Evolutionary conservation across 495 filamentous ascomycete species (phyloP).

Genomic region (Podospora pseudoanserina): DNA sequence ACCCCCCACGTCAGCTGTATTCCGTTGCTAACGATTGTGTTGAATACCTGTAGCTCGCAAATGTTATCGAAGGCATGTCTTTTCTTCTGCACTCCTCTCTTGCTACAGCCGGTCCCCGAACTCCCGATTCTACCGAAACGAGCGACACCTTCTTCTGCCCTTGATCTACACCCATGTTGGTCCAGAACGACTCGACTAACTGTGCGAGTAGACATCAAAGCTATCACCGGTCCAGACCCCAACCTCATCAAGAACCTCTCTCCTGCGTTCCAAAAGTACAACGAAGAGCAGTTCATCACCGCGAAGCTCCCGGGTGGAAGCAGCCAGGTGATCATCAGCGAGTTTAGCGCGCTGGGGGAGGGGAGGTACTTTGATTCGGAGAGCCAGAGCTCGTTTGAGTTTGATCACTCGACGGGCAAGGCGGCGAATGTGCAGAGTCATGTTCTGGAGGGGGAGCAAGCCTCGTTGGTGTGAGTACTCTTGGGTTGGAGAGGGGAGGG

Average conservation of each 20-base stretch:
- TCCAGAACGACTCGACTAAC: background rate
- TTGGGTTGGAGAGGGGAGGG: background rate
- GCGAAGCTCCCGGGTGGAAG: slow-evolving; percentile 84
- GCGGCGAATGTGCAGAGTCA: slow-evolving; percentile 78
- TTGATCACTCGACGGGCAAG: slow-evolving; percentile 84
- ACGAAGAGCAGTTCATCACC: slow-evolving; percentile 85
- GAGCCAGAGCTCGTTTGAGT: slow-evolving; percentile 76
- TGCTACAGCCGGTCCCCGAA: background rate
- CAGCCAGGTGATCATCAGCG: slow-evolving; percentile 80
- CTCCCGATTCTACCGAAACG: too few species aligned
- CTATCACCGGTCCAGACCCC: slow-evolving; percentile 68
- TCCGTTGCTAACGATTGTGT: slow-evolving; percentile 17
- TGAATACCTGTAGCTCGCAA: slow-evolving; percentile 59
- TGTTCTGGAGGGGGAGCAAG: slow-evolving; percentile 71
- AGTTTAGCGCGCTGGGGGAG: slow-evolving; percentile 72
- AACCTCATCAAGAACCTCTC: slow-evolving; percentile 63
- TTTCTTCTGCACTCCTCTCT: background rate
- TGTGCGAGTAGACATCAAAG: slow-evolving; percentile 71
- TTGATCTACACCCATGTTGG: background rate
- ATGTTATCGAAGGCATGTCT: slow-evolving; percentile 76
- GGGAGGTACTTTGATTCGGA: slow-evolving; percentile 87
- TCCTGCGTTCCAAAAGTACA: slow-evolving; percentile 91
- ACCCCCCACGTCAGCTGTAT: background rate
- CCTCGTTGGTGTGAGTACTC: slow-evolving; percentile 67
- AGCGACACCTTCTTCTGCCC: too few species aligned